Percentiles rank a stretch among this genome's conserved stretches.
Conservation (phyloP, 2,329 filamentous ascomycete genomes). For the Trematosphaeria pertusa region DNA sequence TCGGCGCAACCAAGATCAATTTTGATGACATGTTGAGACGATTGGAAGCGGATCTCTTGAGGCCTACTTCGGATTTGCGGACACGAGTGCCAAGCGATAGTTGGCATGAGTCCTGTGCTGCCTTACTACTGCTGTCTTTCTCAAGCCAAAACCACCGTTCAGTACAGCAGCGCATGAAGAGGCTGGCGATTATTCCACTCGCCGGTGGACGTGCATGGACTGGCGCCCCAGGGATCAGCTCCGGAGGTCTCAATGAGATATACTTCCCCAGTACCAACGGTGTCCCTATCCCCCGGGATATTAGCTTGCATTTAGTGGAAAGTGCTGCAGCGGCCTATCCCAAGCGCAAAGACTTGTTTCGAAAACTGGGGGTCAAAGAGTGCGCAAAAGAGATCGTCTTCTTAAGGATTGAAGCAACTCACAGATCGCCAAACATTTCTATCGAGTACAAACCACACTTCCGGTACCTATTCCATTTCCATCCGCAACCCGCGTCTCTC, state of each 20-base stretch:
- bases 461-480: slow-evolving; percentile 20
- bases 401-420: slow-evolving; percentile 10
- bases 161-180: slow-evolving; percentile 6
- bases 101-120: slow-evolving; percentile 25
- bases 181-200: slow-evolving; percentile 23
- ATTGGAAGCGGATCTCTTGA: slow-evolving; percentile 15
- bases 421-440: background rate
- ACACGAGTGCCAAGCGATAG: slow-evolving; percentile 3
- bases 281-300: slow-evolving; percentile 15
- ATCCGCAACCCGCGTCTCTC: background rate
- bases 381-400: slow-evolving; percentile 19
- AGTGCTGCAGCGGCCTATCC: slow-evolving; percentile 7
- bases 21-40: slow-evolving; percentile 8
- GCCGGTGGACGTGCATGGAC: slow-evolving; percentile 16
- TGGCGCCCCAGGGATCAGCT: slow-evolving; percentile 9
- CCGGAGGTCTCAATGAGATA: slow-evolving; percentile 8
- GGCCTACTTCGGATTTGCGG: slow-evolving; percentile 4
- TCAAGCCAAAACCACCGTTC: background rate
- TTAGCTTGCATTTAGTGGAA: slow-evolving; percentile 18
- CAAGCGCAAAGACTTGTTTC: slow-evolving; percentile 17
- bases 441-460: slow-evolving; percentile 6
- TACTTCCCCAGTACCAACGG: slow-evolving; percentile 21
- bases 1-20: slow-evolving; percentile 6
- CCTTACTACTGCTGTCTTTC: background rate
- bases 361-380: slow-evolving; percentile 21